Evolutionary conservation across 2,329 filamentous ascomycete genomes (phyloP), one percentile per base, ranked within the genome.

Genomic region (Aspergillus ruber): DNA sequence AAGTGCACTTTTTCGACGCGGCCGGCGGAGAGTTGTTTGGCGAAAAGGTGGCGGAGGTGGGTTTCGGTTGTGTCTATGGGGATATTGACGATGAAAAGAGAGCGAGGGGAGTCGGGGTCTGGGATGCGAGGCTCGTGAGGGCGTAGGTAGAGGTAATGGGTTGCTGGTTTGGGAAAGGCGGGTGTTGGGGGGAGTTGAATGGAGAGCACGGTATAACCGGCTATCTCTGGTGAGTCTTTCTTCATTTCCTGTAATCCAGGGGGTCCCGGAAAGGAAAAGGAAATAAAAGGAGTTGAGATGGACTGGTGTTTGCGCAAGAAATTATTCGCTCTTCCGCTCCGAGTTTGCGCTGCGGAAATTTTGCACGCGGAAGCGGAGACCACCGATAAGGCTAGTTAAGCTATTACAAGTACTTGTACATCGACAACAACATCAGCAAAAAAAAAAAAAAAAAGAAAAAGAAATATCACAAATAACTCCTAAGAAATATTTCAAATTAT

Each of bases 31-130:
- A 96, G 77, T 13, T 94, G 79, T 1, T 78, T 74, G 1, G 81
- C 73, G 57, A 97, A 94, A 0, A 97, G 72, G 38, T 83, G 76
- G 40, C 88, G 83, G 38, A 97, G 77, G 59, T 90, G 87, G 1
- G 75, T 67, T 48, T 88, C 84, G 4, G 88, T 94, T 50, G 88
- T 84, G 63, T 96, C 90, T 53, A 85, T 76, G 6, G 93, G 93
- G 1, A 94, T 73, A 61, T 98, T 97, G 54, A 90, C 86, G n/a
- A 95, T 65, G 69, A 95, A 98, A 15, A 98, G 77, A 51, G 87
- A 90, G 57, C 90, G 84, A 13, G 81, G 74, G 58, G 91, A 86
- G 66, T 86, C 79, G 46, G 79, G 75, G 6, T 85, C 86, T 12
- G 87, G 82, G 36, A 87, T 78, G 70, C 86, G 88, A 51, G 91